Evolutionary conservation across 2,329 filamentous ascomycete genomes (phyloP).

Genomic region (Fusarium begoniae): DNA sequence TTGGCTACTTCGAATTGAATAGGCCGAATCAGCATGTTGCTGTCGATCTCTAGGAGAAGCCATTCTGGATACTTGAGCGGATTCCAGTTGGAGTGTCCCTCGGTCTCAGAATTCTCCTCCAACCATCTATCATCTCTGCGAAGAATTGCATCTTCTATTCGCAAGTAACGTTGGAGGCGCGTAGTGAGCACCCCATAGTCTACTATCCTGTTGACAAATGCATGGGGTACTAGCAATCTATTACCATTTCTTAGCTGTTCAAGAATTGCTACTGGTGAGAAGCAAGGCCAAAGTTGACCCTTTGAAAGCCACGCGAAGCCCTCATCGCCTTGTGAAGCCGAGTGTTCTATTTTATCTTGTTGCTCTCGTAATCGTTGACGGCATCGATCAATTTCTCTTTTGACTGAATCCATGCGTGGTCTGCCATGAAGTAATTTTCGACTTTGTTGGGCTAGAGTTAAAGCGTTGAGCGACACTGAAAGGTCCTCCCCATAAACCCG

Average conservation of each 20-base stretch:
- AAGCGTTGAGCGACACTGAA: not conserved
- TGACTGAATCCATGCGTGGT: rapidly evolving
- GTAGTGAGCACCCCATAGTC: constrained; percentile 56
- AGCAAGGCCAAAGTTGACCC: constrained; percentile 56
- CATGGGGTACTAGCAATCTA: constrained; percentile 41
- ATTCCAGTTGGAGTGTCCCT: constrained; percentile 67
- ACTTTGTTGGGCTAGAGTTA: not conserved
- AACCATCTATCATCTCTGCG: constrained; percentile 40
- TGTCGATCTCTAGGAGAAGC: constrained; percentile 73
- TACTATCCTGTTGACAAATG: constrained; percentile 53
- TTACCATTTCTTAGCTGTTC: constrained; percentile 52
- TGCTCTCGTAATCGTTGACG: not conserved
- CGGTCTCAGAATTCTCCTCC: constrained; percentile 55
- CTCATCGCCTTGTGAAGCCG: not conserved
- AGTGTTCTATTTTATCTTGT: not conserved
- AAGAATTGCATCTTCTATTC: constrained; percentile 50
- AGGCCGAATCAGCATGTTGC: constrained; percentile 66
- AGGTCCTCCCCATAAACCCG: constrained; percentile 35
- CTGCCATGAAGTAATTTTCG: rapidly evolving
- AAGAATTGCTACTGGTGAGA: constrained; percentile 55
- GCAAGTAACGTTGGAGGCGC: constrained; percentile 54
- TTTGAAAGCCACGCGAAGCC: constrained; percentile 50
- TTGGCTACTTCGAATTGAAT: constrained; percentile 69
- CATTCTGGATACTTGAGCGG: constrained; percentile 65
- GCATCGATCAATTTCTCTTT: not conserved